Percentiles rank a stretch among this genome's conserved stretches.
phyloP scores from a whole-genome alignment of 2,329 filamentous ascomycete genomes.

The Nigrospora sphaerica region DNA sequence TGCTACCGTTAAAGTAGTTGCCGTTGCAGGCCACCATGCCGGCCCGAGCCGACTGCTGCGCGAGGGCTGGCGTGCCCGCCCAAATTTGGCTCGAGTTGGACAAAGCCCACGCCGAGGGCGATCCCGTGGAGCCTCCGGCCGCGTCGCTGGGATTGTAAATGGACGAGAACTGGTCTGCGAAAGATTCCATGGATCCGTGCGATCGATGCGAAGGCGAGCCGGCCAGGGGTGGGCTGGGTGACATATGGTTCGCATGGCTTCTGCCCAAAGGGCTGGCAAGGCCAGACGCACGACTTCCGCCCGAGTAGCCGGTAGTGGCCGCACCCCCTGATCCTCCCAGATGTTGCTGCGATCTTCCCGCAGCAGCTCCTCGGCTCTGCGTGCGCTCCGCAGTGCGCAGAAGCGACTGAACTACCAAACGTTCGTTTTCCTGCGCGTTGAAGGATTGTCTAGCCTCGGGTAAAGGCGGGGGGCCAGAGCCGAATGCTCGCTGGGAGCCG shows the following conservation, averaged over 20 bases:
- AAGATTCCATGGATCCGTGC: not conserved
- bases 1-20: constrained; percentile 16
- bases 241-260: not conserved
- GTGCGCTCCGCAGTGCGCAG: no score
- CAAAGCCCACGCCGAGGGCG: not conserved
- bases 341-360: no score
- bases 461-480: no score
- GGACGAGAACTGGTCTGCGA: not conserved
- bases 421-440: no score
- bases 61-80: constrained; percentile 32
- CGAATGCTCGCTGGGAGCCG: no score
- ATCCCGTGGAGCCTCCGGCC: not conserved
- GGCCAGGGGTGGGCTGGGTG: not conserved
- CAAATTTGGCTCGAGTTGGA: constrained; percentile 31
- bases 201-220: not conserved
- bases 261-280: not conserved
- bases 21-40: constrained; percentile 17
- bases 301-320: not conserved
- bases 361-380: no score
- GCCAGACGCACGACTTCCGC: not conserved
- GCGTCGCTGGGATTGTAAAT: not conserved
- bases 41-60: constrained; percentile 4
- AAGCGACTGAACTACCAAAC: no score
- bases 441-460: no score
- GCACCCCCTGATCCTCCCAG: no score